phyloP scores from a whole-genome alignment of 2,329 filamentous ascomycete species.

The Chaetomiaceae sp. region DNA sequence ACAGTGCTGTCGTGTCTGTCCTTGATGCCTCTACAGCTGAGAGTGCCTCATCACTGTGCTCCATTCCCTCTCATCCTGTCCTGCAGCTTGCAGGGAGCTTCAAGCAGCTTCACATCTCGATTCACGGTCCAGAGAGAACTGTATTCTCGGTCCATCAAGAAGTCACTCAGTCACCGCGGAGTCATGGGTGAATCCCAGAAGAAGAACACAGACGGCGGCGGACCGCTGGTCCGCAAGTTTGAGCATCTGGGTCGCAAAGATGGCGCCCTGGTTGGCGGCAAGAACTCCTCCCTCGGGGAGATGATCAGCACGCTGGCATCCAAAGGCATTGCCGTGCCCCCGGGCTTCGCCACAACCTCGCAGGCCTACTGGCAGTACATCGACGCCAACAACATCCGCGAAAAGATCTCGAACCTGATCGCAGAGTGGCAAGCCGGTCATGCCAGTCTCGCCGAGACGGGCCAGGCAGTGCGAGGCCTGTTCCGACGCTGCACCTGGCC shows the following conservation, averaged over 20 bases:
- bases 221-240: conserved; percentile 22
- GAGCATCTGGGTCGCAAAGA: conserved; percentile 25
- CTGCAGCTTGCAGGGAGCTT: too few species aligned
- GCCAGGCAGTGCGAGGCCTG: conserved; percentile 28
- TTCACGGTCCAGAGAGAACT: too few species aligned
- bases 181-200: too few species aligned
- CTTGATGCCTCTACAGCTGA: too few species aligned
- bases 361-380: conserved; percentile 34
- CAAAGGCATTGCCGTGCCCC: conserved; percentile 32
- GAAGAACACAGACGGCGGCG: background rate
- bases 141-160: too few species aligned
- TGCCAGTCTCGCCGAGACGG: conserved; percentile 30
- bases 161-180: too few species aligned
- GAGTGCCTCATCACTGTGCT: too few species aligned
- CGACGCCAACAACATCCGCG: conserved; percentile 31
- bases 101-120: too few species aligned
- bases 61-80: too few species aligned
- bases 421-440: conserved; percentile 31
- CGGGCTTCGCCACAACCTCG: conserved; percentile 35
- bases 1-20: too few species aligned
- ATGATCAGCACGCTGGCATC: conserved; percentile 32
- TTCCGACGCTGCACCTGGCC: conserved; percentile 34
- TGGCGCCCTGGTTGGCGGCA: conserved; percentile 33
- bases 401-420: conserved; percentile 29
- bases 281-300: conserved; percentile 37